Evolutionary conservation across 495 filamentous ascomycete genomes (phyloP), one percentile per base, ranked within the genome.

Genomic region (Elaphomyces granulatus): DNA sequence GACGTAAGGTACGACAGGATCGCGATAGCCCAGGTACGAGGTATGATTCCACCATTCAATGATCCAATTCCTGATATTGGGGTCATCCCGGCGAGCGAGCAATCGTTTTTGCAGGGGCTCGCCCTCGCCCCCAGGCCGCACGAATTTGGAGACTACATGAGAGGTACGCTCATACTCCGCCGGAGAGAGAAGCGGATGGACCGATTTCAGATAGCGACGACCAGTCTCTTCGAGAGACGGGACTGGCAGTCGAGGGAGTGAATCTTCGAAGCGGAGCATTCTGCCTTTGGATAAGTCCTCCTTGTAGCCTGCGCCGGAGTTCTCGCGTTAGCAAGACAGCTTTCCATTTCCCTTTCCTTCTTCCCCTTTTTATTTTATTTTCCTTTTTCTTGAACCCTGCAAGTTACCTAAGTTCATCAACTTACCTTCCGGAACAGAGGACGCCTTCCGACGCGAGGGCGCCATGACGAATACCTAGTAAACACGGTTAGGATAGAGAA

Each of bases 221-320:
- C 81, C 71, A 4, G 92, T 96, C 68, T 99, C 92, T 61, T 96
- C 80, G 41, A 99, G 78, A 8, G 81, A 81, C 18, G 92, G 92
- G 8, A 96, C 86, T 8, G 90, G 92, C 15, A 99, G 72, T 34
- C 70, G 75, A 21, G 92, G 92, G 16, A 99, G 77, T 17, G 87
- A 95, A 28, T 96, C 84, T 63, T 99, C 86, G 62, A 90, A 99
- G 33, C 92, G 80, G 45, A 96, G 78, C 83, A 93, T 94, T 15
- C 78, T 72, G 45, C 87, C 86, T 61, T 92, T 94, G 47, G 80
- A 80, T 53, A 71, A 70, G 61, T 99, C 87, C 64, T 96, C 92
- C 51, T 70, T 79, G 69, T 96, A 96, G 41, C 85, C 90, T 90
- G 47, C 4, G 20, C n/a, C 4, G 15, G 20, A n/a, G n/a, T n/a